A percentile compares a stretch with the other conserved stretches of the same genome.
These are phyloP conservation scores for Pyracantha coccinea DNA, from an alignment of 331 rosid genomes.

Conservation along the genomic window DNA sequence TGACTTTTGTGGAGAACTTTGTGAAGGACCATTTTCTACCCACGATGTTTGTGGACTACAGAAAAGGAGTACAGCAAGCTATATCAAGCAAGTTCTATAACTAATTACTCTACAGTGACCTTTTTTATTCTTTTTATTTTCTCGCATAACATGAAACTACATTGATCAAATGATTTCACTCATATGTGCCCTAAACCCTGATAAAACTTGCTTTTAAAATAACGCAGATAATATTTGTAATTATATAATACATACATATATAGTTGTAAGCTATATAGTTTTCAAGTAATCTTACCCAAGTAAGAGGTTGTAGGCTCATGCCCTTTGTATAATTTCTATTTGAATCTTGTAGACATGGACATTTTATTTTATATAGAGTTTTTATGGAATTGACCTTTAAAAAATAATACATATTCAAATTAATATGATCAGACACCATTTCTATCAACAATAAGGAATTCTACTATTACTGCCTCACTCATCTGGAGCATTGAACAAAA, in stretches of 20 bases:
- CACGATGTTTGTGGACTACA: constrained; percentile 96
- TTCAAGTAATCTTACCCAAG: background rate
- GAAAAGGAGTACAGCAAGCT: constrained; percentile 98
- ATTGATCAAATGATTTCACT: background rate
- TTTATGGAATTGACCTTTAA: background rate
- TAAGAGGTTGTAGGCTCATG: background rate
- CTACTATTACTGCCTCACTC: background rate
- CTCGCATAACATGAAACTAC: constrained; percentile 8
- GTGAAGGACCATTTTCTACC: constrained; percentile 97
- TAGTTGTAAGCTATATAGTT: background rate
- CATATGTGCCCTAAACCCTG: background rate
- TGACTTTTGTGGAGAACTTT: constrained; percentile 94
- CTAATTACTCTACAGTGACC: constrained; percentile 8
- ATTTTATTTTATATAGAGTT: background rate
- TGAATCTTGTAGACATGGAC: background rate
- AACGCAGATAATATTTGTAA: background rate
- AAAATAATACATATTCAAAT: background rate
- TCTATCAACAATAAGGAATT: background rate
- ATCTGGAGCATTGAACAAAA: background rate
- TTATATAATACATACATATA: too few species aligned
- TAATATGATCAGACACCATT: background rate
- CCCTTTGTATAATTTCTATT: background rate
- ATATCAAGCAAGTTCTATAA: constrained; percentile 86
- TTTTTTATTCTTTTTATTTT: constrained; percentile 7
- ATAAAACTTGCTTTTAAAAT: too few species aligned